Evolutionary conservation across 805 yeast genomes (phyloP).

Genomic region (Ogataea methylovora): DNA sequence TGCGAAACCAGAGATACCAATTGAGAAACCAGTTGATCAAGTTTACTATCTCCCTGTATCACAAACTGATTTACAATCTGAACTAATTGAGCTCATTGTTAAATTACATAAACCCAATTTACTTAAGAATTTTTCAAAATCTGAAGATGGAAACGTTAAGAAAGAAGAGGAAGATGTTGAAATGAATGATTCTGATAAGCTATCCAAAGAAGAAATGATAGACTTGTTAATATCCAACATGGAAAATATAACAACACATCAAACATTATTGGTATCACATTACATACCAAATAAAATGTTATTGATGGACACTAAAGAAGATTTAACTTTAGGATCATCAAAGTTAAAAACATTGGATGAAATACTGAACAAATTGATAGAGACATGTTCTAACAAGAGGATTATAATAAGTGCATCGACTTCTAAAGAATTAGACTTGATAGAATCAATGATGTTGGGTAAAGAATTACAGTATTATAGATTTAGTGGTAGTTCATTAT

Average conservation of each 20-base stretch:
- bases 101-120: conserved; percentile 5
- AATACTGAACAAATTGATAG: conserved; percentile 31
- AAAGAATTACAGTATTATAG: conserved; percentile 57
- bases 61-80: conserved; percentile 35
- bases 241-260: conserved; percentile 51
- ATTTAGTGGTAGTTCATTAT: conserved; percentile 55
- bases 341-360: conserved; percentile 51
- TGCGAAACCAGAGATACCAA: no score
- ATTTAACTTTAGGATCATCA: conserved; percentile 46
- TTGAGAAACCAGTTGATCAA: conserved; percentile 1
- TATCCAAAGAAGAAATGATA: conserved; percentile 27
- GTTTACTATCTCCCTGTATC: conserved; percentile 32
- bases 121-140: conserved; percentile 4
- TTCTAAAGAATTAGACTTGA: conserved; percentile 64
- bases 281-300: conserved; percentile 66
- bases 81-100: conserved; percentile 31
- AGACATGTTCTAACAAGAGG: conserved; percentile 13
- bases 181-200: conserved; percentile 2
- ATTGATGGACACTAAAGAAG: conserved; percentile 55
- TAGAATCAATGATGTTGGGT: conserved; percentile 77
- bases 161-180: conserved; percentile 4
- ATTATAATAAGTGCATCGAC: conserved; percentile 48
- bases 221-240: conserved; percentile 38
- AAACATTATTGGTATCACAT: conserved; percentile 67
- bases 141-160: background rate